These are phyloP conservation scores for Linnemannia elongata DNA, from an alignment of 192 early-diverging fungal species.

Conservation along the genomic window DNA sequence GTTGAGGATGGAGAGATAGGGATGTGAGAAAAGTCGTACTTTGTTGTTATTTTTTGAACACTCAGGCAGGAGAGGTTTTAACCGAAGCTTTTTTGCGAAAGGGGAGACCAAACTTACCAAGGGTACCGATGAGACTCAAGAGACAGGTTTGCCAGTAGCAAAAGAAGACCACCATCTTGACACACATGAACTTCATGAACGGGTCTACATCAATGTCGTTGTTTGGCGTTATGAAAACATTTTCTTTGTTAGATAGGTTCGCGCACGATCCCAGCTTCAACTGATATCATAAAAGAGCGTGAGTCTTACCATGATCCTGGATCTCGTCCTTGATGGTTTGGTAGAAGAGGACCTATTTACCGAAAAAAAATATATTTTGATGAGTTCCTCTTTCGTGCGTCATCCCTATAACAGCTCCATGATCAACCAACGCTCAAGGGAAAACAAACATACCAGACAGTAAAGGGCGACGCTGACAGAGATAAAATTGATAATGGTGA, in stretches of 20 bases:
- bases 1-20: neutral
- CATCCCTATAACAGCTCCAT: neutral
- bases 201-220: conserved; percentile 27
- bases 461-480: conserved; percentile 75
- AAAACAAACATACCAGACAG: conserved; percentile 68
- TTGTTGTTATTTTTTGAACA: no score
- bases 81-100: neutral
- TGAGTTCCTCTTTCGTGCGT: neutral
- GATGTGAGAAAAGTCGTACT: no score
- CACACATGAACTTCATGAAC: conserved; percentile 56
- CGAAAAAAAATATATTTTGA: neutral
- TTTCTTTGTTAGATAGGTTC: neutral
- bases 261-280: neutral
- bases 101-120: conserved; percentile 20
- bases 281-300: no score
- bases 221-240: neutral
- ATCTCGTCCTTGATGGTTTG: conserved; percentile 48
- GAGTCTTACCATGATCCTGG: conserved; percentile 37
- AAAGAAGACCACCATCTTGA: conserved; percentile 56
- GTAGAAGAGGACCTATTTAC: conserved; percentile 45
- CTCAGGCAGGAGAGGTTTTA: neutral
- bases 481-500: conserved; percentile 73
- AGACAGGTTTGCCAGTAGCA: conserved; percentile 44
- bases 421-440: neutral
- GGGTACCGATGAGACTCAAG: conserved; percentile 35